Base-by-base conservation (phyloP, 2,329 filamentous ascomycete genomes). In the Cladophialophora exuberans region DNA sequence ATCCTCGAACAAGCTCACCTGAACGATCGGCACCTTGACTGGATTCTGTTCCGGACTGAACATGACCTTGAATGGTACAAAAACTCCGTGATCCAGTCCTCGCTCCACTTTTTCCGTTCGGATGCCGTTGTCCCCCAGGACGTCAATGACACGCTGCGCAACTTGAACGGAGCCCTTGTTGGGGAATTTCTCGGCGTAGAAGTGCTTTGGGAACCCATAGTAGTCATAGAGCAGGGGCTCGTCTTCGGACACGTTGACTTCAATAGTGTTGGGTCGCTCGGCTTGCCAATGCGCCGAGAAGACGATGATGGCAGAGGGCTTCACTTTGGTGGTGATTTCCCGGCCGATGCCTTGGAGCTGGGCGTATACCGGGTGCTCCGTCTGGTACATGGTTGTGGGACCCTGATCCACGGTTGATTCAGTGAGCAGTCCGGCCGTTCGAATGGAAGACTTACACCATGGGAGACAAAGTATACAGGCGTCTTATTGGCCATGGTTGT, bases 211-310 rank as follows among this genome's bases (percentile, higher is more conserved):
- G 67, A 90, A 90, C 1, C 86, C 85, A 66, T 87, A 87, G 73
- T 88, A 89, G 66, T 90, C 87, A 67, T 89, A 90, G 46, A 90
- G 87, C 61, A 90, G 66, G 54, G 85, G 81, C 3, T 80, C 83
- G n/a, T 77, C 72, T 53, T 83, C 83, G 2, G 81, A 83, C 6
- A 80, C 82, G 68, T 89, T 90, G 62, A 90, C 79, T 64, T 86
- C 75, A 58, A 90, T 80, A 3, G 73, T 76, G 62, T 79, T 73
- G 33, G 72, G 70, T 1, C 66, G 51, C 17, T 56, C 50, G 5
- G 79, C 83, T 71, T 89, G 84, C 88, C 88, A 91, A 70, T 92
- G 88, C 1, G 87, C 88, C 1, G 87, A 90, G 67, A 92, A 86
- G 22, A 90, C 85, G 1, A 91, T 83, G 13, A 91, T 79, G 1